Conservation (phyloP, 345 rosid genomes). For the Lepidium africanum region DNA sequence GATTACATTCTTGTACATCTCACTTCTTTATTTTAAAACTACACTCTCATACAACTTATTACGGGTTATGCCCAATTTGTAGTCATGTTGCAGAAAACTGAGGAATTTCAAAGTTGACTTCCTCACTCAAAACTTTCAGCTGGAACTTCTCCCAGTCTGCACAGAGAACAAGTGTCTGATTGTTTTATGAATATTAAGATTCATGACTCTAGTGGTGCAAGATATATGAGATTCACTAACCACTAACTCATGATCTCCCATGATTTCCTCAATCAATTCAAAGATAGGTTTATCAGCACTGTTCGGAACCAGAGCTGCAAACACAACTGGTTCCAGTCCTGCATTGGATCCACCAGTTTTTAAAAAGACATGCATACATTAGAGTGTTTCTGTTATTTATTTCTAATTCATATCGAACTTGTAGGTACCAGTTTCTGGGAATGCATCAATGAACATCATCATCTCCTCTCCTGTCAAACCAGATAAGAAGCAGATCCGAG, state of each 20-base stretch:
- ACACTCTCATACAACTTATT: background rate
- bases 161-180: conserved; percentile 11
- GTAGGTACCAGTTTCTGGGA: conserved; percentile 60
- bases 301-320: conserved; percentile 86
- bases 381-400: background rate
- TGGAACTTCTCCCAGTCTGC: conserved; percentile 41
- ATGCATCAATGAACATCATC: conserved; percentile 92
- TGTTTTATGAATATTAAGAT: background rate
- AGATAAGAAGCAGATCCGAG: conserved; percentile 77
- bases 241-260: conserved; percentile 91
- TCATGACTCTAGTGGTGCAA: background rate
- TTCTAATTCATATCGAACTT: background rate
- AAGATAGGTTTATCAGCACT: conserved; percentile 62
- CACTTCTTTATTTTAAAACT: background rate
- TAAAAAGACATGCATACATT: background rate
- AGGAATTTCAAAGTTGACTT: background rate
- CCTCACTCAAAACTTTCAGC: background rate
- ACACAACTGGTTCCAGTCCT: conserved; percentile 68
- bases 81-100: background rate
- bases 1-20: background rate
- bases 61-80: background rate
- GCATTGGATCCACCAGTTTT: conserved; percentile 16
- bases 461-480: conserved; percentile 91
- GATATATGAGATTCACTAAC: conserved; percentile 32
- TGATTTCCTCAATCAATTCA: conserved; percentile 70